Evolutionary conservation across 192 early-diverging fungal species (phyloP), one percentile per base, ranked within the genome.

Genomic region (Diversispora epigaea): DNA sequence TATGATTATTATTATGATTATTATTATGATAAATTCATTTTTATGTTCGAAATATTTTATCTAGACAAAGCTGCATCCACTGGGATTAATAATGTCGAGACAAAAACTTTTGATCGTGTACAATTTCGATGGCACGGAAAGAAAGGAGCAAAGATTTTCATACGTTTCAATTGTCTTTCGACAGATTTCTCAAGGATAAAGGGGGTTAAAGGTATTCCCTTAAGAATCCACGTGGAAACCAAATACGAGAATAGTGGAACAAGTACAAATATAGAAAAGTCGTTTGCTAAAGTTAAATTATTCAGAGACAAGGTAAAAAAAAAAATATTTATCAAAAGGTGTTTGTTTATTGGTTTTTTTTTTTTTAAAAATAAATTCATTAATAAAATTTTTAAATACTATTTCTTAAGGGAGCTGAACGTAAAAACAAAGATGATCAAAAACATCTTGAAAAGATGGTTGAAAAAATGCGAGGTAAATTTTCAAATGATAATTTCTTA

Each of bases 171-270:
- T 76, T 91, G 90, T 77, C 79, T 93, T 21, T 93, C 92, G 3
- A 93, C 92, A 0, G 92, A 93, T 68, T 93, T 93, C 78, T 91
- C 89, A 55, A 77, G 89, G n/a, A 89, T 93, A 76, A 93, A 93
- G 80, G 92, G 90, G 46, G 90, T 91, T 56, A 93, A 91, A 76
- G 92, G 92, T 6, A 89, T 91, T 41, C 89, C 89, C 25, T 80
- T 93, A 32, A 84, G 92, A 10, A 77, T 86, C 11, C 81, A 86
- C 46, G 81, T 83, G 7, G 82, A 79, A 66, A 84, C 69, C 41
- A 71, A 75, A 14, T 17, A 76, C 46, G 76, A 78, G n/a, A 77
- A 75, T 50, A 21, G 66, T 21, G 49, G 55, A n/a, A 73, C 56
- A 46, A 69, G 74, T 17, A 60, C 77, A 32, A 10, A 68, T 56